Base-by-base conservation (phyloP, 176 grass and related monocot species). In the Canna indica region DNA sequence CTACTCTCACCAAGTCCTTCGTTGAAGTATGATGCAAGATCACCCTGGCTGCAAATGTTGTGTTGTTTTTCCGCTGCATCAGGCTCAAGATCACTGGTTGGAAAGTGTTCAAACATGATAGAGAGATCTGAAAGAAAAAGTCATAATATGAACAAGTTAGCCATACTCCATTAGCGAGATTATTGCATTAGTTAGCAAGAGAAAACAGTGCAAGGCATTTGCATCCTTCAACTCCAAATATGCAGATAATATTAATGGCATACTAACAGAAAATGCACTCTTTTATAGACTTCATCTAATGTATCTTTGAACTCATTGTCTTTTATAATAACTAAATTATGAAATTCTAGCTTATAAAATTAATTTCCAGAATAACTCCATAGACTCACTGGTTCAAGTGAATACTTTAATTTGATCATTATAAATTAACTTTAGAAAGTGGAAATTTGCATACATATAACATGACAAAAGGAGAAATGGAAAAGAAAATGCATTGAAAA, bases 61-160 rank as follows among this genome's bases (percentile, higher is more conserved):
- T 48, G 62, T 77, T 81, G 82, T 53, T 70, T 82, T 78, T 66
- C 72, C 31, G 1, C 48, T 67, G 79, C 42, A 50, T 71, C 69
- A 45, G 72, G 67, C 38, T 74, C 68, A 73, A 64, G 73, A 75
- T 85, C 81, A 47, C 71, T 62, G 45, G 77, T 85, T 41, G 54
- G 41, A 67, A 52, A 88, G 30, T 82, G 81, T 75, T 65, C 79
- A 81, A 72, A 81, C 5, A 32, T 72, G 46, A 75, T 58, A 28
- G 82, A 18, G 82, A 77, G 60, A 65, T 82, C 88, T 94, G 95
- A 66, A 31, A 70, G 16, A 48, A n/a, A 18, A 66, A n/a, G n/a
- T 38, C 18, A 66, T 5, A 36, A 38, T 38, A 29, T 10, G 12
- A 38, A 60, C 28, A 28, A 66, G 63, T 65, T 36, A 38, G 34